Evolutionary conservation across 306 rosid genomes (phyloP), one percentile per base, ranked within the genome.

Genomic region (Potentilla sterilis): DNA sequence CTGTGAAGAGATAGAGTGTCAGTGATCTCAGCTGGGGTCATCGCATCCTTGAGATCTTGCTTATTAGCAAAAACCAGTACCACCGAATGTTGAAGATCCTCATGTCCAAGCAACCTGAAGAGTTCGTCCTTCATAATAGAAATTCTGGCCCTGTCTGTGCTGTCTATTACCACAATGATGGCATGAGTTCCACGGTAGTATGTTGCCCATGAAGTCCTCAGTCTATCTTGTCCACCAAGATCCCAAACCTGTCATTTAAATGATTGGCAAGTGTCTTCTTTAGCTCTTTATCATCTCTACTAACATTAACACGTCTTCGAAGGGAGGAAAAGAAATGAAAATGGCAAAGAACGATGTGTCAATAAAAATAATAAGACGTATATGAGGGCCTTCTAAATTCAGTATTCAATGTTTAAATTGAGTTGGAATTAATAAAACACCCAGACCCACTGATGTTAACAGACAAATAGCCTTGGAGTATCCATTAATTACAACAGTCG

Each of bases 21-120:
- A 0, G 98, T 96, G 75, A 96, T 90, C 89, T 96, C 99, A 51
- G 95, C 99, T 8, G 99, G 97, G 67, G 96, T 88, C 99, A 96
- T 96, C 49, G 99, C 98, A 86, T 96, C 99, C 88, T 96, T 96
- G 67, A 96, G 87, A 77, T 96, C 99, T 81, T 96, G 99, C 82
- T 96, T 96, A 80, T 96, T 96, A 16, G 97, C 98, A 76, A 89
- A 90, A 72, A 96, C 91, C 35, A 96, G 90, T 49, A 96, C 83
- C 54, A 96, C 90, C 1, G 99, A 83, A 62, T 90, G 87, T 72
- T 92, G 97, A 69, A 96, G 89, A 14, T 96, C 98, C 69, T 96
- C 99, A 57, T 92, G 97, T 65, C 96, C 88, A 66, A 96, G 88
- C 86, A 92, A 80, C 89, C 98, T 89, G 83, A 96, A 92, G 74